Conservation (phyloP, 148 eudicot species). For the Spergularia marina region DNA sequence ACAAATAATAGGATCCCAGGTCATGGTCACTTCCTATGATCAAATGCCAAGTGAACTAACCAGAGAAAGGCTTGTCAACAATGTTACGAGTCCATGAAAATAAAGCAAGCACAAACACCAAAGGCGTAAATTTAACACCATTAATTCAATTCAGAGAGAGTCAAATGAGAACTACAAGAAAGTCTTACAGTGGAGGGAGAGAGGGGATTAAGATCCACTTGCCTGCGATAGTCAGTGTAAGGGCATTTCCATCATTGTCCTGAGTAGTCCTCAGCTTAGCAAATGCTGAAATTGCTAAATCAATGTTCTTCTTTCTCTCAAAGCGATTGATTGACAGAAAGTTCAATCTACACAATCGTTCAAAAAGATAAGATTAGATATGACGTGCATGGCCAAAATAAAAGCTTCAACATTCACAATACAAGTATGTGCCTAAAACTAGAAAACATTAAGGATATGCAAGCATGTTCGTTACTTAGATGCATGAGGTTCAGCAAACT, state of each 20-base stretch:
- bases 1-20: no score
- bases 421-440: conserved; percentile 33
- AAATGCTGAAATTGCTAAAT: conserved; percentile 83
- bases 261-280: conserved; percentile 52
- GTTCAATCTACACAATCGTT: conserved; percentile 48
- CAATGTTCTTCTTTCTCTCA: conserved; percentile 93
- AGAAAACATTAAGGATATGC: conserved; percentile 47
- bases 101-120: not conserved
- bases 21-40: not conserved
- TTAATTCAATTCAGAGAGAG: not conserved
- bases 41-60: not conserved
- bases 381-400: not conserved
- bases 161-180: not conserved
- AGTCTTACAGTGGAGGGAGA: not conserved
- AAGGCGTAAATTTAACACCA: no score
- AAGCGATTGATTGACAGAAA: conserved; percentile 91
- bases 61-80: not conserved
- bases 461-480: conserved; percentile 59
- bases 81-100: not conserved
- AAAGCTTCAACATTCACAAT: not conserved
- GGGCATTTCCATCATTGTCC: conserved; percentile 23
- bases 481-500: conserved; percentile 59
- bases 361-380: conserved; percentile 3
- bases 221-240: conserved; percentile 81
- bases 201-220: conserved; percentile 17